Evolutionary conservation across 768 basidiomycete genomes (phyloP), one percentile per base, ranked within the genome.

Genomic region (Phylloporus rhodoxanthus): DNA sequence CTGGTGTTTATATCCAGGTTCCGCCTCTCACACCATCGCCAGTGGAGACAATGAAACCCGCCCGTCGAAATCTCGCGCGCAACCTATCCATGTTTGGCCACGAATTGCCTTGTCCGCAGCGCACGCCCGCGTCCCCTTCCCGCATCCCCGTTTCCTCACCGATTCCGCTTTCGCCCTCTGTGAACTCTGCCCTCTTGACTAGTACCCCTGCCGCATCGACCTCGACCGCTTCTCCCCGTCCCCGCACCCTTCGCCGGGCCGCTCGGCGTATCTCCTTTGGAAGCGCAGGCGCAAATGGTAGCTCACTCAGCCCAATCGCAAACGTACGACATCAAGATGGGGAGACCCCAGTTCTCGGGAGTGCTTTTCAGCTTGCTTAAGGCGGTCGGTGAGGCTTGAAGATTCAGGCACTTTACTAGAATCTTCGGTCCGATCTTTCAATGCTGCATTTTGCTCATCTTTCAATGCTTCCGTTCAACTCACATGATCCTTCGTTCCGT

Each of bases 261-360:
- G 81, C 73, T 29, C 71, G 79, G 56, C 70, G 80, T 48, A 88
- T 88, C 40, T 84, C 83, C 2, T 89, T 89, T 59, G 79, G 82
- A 14, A 80, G 72, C 38, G 55, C 79, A 29, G 68, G 64, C 21
- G 14, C 34, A 50, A 57, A 48, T 6, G 55, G 55, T 26, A 71
- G 9, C 65, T 70, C 14, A 58, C 63, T 26, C 70, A 74, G 23
- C 74, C 72, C 50, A 61, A 68, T 17, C 68, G 73, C 44, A 47
- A 57, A 32, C 14, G n/a, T 50, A 30, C 47, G 39, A n/a, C 38
- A 21, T 54, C 68, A 55, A 5, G 65, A 64, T 7, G 66, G 70
- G 45, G 66, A 66, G 49, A 66, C 70, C 23, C 52, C 64, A 39
- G 70, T 70, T 48, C 65, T 90, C 43, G 87, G 78, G 25, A 88